These are phyloP conservation scores for Tolypocladium pustulatum DNA, from an alignment of 2,329 filamentous ascomycete species.

Conservation along the genomic window DNA sequence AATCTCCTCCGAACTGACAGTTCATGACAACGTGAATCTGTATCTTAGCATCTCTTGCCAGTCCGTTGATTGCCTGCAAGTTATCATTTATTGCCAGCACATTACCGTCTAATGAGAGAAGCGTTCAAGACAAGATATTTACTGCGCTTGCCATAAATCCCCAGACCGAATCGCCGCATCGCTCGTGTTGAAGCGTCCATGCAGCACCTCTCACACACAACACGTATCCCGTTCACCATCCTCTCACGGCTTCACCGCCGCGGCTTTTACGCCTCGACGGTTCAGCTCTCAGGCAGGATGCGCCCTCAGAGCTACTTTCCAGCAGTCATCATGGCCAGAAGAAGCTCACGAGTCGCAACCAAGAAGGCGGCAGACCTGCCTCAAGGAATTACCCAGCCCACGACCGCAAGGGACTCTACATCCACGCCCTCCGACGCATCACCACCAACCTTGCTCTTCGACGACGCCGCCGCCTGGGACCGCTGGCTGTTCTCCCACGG, in stretches of 20 bases:
- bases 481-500: slow-evolving; percentile 27
- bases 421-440: neutral
- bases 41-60: neutral
- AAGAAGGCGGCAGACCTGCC: neutral
- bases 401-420: neutral
- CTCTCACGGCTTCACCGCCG: neutral
- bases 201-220: neutral
- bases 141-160: neutral
- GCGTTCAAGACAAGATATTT: too few species aligned
- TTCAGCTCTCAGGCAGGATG: neutral
- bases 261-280: neutral
- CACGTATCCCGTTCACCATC: neutral
- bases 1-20: too few species aligned
- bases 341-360: neutral
- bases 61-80: neutral
- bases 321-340: neutral
- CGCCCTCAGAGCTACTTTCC: neutral
- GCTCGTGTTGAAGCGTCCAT: neutral
- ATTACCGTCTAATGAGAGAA: too few species aligned
- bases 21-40: neutral
- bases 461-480: slow-evolving; percentile 18
- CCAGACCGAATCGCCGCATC: neutral
- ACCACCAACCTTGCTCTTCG: slow-evolving; percentile 15
- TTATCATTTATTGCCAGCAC: too few species aligned
- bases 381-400: neutral